Percentiles rank a stretch among this genome's conserved stretches.
Evolutionary conservation across 306 rosid species (phyloP).

Genomic region (Trifolium repens): DNA sequence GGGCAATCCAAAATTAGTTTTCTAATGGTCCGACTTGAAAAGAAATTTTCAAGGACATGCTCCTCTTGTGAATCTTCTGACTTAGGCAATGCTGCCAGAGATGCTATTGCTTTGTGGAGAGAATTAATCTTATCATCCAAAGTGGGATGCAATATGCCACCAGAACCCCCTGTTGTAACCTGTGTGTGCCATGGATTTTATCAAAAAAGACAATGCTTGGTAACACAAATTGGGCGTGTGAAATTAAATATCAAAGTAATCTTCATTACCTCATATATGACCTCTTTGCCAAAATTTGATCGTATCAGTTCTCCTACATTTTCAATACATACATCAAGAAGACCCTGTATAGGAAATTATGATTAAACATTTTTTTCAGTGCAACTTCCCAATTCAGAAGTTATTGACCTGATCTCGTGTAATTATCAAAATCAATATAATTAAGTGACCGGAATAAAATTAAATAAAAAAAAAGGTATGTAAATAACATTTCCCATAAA

Average conservation of each 20-base stretch:
- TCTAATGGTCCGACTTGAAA: conserved; percentile 86
- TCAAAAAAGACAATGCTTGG: conserved; percentile 10
- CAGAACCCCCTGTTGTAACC: conserved; percentile 84
- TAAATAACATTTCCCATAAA: conserved; percentile 5
- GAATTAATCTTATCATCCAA: conserved; percentile 69
- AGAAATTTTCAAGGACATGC: conserved; percentile 83
- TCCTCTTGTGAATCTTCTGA: conserved; percentile 70
- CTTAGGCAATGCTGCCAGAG: conserved; percentile 70
- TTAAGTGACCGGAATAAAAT: neutral
- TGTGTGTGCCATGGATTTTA: conserved; percentile 43
- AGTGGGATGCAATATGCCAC: conserved; percentile 71
- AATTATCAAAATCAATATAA: conserved; percentile 34
- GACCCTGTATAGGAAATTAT: conserved; percentile 62
- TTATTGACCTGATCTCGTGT: conserved; percentile 24
- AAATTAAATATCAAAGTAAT: conserved; percentile 11
- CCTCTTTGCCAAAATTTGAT: conserved; percentile 92
- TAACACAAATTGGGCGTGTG: neutral
- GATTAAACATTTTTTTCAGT: conserved; percentile 33
- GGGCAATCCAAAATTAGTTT: conserved; percentile 85
- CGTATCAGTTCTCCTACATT: conserved; percentile 68
- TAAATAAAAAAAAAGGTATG: neutral
- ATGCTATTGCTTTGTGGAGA: conserved; percentile 71
- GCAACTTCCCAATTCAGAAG: conserved; percentile 30
- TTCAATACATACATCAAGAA: conserved; percentile 71
- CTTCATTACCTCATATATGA: conserved; percentile 77